A percentile compares a stretch with the other conserved stretches of the same genome.
Evolutionary conservation across 371 early-diverging fungal species (phyloP).

Genomic region (Funneliformis caledonium): DNA sequence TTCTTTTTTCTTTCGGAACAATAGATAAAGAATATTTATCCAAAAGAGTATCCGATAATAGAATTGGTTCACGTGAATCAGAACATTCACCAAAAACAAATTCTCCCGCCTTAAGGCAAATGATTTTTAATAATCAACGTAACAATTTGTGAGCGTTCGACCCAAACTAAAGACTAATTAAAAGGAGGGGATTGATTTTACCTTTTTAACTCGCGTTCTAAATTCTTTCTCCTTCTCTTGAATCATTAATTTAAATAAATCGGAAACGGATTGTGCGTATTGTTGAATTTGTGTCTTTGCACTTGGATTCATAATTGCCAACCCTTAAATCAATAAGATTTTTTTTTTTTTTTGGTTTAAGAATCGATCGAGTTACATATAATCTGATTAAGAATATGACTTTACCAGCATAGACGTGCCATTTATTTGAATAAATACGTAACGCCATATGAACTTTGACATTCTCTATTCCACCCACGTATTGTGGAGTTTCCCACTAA

Average conservation of each 20-base stretch:
- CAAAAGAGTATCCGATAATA: slow-evolving; percentile 80
- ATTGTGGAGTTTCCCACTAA: slow-evolving; percentile 85
- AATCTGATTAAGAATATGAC: background rate
- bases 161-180: background rate
- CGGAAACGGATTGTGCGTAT: slow-evolving; percentile 86
- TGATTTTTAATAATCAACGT: slow-evolving; percentile 1
- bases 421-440: slow-evolving; percentile 92
- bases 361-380: background rate
- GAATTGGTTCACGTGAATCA: slow-evolving; percentile 63
- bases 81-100: slow-evolving; percentile 84
- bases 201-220: slow-evolving; percentile 65
- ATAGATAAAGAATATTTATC: slow-evolving; percentile 89
- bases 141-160: background rate
- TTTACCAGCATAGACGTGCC: slow-evolving; percentile 94
- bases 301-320: slow-evolving; percentile 92
- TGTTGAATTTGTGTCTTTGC: slow-evolving; percentile 86
- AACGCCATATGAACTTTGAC: slow-evolving; percentile 92
- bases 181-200: slow-evolving; percentile 40
- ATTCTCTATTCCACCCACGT: slow-evolving; percentile 93
- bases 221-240: slow-evolving; percentile 85
- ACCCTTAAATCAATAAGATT: slow-evolving; percentile 54
- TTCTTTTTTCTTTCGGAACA: slow-evolving; percentile 75
- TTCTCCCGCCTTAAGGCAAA: slow-evolving; percentile 64
- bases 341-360: background rate
- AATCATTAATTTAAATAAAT: slow-evolving; percentile 93